Evolutionary conservation across 2,329 filamentous ascomycete species (phyloP), one percentile per base, ranked within the genome.

Genomic region (Colletotrichum orchidophilum): DNA sequence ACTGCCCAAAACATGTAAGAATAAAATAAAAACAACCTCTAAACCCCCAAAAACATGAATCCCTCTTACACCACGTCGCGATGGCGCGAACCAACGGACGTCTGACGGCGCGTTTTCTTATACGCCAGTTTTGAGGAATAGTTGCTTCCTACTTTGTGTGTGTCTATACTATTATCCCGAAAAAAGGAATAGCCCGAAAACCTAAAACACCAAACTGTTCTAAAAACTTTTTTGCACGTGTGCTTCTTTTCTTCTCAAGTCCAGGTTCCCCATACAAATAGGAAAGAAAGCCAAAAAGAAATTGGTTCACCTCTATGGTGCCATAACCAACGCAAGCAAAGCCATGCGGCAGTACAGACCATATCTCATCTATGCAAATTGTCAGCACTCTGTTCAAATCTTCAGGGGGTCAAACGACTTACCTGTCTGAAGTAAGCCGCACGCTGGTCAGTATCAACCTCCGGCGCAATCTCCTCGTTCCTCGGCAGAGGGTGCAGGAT

Each of bases 391-490:
- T 53, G 55, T 60, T 42, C 35, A 29, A 42, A 21, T 29, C 39
- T 12, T 29, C 26, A 24, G 5, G 15, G 60, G 52, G 35, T 46
- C 15, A 61, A 24, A 8, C 39, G 21, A 88, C 93, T 91, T 85
- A 97, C 96, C 93, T 99, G 96, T 93, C 96, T 91, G 85, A 99
- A 99, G 86, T 99, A 99, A 66, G 96, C 96, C 70, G 96, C 96
- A 77, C 96, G 87, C 81, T 97, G 94, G 85, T 99, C 96, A 84
- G 97, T 97, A 83, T 99, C 96, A 59, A 99, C 95, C 86, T 99
- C 96, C 83, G 97, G 94, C 39, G 92, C 91, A 80, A 99, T 92
- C 88, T 99, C 96, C 75, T 93, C 91, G 79, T 98, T 98, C 78
- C 96, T 90, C 50, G 96, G 96, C 78, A 99, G 87, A 69, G 96